Evolutionary conservation across 2,329 filamentous ascomycete genomes (phyloP).

Genomic region (Epichloe bromicola): DNA sequence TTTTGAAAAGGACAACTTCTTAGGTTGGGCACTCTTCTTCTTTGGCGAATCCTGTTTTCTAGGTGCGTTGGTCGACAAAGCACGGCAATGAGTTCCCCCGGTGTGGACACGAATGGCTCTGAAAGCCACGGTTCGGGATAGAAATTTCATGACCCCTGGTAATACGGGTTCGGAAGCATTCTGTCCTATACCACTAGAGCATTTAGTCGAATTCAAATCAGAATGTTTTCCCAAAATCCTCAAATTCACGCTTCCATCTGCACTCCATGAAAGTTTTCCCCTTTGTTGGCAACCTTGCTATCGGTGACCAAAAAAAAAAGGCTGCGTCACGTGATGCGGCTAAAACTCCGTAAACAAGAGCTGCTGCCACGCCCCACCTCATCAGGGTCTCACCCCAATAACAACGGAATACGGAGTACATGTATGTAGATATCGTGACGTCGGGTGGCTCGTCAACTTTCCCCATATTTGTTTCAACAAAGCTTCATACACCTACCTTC

Average conservation of each 20-base stretch:
- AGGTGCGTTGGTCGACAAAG: slow-evolving; percentile 14
- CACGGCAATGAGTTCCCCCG: slow-evolving; percentile 6
- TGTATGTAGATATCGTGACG: background rate
- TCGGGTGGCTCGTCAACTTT: background rate
- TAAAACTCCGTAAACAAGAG: no score
- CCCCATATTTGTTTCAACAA: background rate
- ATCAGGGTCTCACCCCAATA: no score
- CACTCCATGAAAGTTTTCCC: background rate
- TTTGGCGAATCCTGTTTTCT: slow-evolving; percentile 1
- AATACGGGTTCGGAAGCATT: background rate
- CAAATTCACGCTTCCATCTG: background rate
- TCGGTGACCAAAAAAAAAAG: background rate
- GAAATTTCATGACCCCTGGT: slow-evolving; percentile 17
- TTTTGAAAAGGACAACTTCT: background rate
- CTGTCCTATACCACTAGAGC: background rate
- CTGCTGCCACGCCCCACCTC: background rate
- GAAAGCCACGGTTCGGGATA: slow-evolving; percentile 14
- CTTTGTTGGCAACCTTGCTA: background rate
- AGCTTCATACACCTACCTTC: background rate
- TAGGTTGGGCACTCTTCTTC: background rate
- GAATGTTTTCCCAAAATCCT: background rate
- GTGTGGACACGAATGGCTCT: slow-evolving; percentile 11
- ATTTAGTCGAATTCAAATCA: no score
- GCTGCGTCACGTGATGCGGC: background rate
- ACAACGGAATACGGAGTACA: no score